Base-by-base conservation (phyloP, 495 filamentous ascomycete species). In the Polyplosphaeria fusca region DNA sequence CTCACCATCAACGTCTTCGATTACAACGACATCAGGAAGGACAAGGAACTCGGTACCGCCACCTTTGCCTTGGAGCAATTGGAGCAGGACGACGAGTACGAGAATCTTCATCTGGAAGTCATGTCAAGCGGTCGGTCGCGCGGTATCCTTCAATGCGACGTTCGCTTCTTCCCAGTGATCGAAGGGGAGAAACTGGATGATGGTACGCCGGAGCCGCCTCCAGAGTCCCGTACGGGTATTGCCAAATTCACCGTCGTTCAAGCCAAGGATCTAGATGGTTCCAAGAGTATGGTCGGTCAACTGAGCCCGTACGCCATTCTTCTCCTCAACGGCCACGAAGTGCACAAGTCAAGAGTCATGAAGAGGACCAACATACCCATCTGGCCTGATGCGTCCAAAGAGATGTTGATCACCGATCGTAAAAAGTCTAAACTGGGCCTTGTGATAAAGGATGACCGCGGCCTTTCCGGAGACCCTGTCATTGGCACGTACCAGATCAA, bases 291-390 rank as follows among this genome's bases (percentile, higher is more conserved):
- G 57, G 80, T 96, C 56, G 93, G 92, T 19, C 79, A 84, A 54
- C 82, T 98, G 24, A 95, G 87, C 68, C 93, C 93, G 3, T 99
- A 97, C 67, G 91, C 87, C 22, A 78, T 84, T 25, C 77, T 97
- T 23, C 77, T 94, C 3, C 79, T 99, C 54, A 97, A 99, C 67
- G 85, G 87, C 23, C 95, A 91, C 72, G 85, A 91, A 61, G 80
- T 97, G 13, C 86, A 91, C 60, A 78, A 77, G 40, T 91, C 89
- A 25, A 86, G 87, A 70, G 95, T 87, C 65, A 78, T 96, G 56
- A 97, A 96, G 79, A 86, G 92, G 25, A 96, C 89, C 50, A 99
- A 97, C 75, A 91, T 93, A 66, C 93, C 93, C 5, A 86, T 96
- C 57, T 99, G 88, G 82, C 86, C 90, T 32, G 82, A 95, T 67